A percentile compares a stretch with the other conserved stretches of the same genome.
These are phyloP conservation scores for Paramecium tetraurelia DNA, from an alignment of 73 alveolate genomes.

Conservation along the genomic window DNA sequence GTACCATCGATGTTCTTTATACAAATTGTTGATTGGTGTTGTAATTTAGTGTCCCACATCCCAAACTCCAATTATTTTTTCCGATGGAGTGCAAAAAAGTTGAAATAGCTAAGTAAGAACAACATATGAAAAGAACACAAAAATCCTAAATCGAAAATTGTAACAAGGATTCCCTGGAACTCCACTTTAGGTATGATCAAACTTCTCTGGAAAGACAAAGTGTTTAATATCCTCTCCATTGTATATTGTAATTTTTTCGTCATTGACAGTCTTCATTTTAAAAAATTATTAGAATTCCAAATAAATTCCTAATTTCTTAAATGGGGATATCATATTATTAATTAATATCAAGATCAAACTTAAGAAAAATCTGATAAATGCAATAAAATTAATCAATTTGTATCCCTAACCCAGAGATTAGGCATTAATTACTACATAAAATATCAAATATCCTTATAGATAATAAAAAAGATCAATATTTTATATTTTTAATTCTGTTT, in stretches of 20 bases:
- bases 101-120: background rate
- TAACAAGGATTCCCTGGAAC: constrained; percentile 22
- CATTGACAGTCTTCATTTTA: background rate
- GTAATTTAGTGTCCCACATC: background rate
- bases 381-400: background rate
- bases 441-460: too few species aligned
- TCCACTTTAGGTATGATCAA: background rate
- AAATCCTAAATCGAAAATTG: background rate
- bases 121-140: background rate
- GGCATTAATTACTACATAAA: too few species aligned
- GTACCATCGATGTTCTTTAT: background rate
- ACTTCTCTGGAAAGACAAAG: background rate
- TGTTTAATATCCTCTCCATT: background rate
- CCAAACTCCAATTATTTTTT: background rate
- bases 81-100: background rate
- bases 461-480: too few species aligned
- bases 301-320: background rate
- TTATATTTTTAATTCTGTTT: background rate
- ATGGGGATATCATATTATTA: background rate
- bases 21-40: background rate
- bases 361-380: background rate
- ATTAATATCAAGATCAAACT: background rate
- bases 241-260: background rate
- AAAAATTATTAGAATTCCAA: background rate
- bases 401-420: background rate